phyloP scores from a whole-genome alignment of 2,329 filamentous ascomycete species.

The Cytospora piceae region DNA sequence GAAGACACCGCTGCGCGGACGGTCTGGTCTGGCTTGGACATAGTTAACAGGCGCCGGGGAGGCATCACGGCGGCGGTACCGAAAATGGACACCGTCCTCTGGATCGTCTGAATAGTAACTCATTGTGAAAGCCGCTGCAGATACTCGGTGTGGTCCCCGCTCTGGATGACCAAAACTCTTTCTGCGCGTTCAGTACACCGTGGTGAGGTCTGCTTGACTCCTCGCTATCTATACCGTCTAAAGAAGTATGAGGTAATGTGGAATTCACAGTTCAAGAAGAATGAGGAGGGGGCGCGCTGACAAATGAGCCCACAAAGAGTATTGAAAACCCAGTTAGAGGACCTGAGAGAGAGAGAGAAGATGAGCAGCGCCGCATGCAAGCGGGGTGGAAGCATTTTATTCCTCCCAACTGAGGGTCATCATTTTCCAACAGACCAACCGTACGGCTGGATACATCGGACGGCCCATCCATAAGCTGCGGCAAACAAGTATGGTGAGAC shows the following conservation, averaged over 20 bases:
- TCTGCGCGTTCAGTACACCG: neutral
- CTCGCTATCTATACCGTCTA: neutral
- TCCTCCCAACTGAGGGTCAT: constrained; percentile 11
- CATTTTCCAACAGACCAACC: constrained; percentile 23
- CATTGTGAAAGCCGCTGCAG: constrained; percentile 11
- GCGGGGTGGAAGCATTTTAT: constrained; percentile 28
- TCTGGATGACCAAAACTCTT: neutral
- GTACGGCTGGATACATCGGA: constrained; percentile 14
- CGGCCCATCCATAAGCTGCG: constrained; percentile 20
- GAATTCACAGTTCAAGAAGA: neutral
- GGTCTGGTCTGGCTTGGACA: constrained; percentile 46
- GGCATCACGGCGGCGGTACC: constrained; percentile 46
- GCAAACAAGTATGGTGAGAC: constrained; percentile 24
- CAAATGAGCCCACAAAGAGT: constrained; percentile 11
- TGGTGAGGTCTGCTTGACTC: constrained; percentile 5
- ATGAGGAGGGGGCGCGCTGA: constrained; percentile 5
- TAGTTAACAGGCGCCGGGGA: constrained; percentile 50
- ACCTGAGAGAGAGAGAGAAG: constrained; percentile 5
- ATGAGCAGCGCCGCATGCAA: constrained; percentile 19
- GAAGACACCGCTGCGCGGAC: constrained; percentile 46
- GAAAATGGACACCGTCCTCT: constrained; percentile 58
- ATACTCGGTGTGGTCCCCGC: neutral
- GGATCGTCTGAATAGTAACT: constrained; percentile 54
- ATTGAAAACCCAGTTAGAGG: neutral
- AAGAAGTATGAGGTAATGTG: neutral